These are phyloP conservation scores for Termitomyces sp. DNA, from an alignment of 768 basidiomycete species.

Conservation along the genomic window DNA sequence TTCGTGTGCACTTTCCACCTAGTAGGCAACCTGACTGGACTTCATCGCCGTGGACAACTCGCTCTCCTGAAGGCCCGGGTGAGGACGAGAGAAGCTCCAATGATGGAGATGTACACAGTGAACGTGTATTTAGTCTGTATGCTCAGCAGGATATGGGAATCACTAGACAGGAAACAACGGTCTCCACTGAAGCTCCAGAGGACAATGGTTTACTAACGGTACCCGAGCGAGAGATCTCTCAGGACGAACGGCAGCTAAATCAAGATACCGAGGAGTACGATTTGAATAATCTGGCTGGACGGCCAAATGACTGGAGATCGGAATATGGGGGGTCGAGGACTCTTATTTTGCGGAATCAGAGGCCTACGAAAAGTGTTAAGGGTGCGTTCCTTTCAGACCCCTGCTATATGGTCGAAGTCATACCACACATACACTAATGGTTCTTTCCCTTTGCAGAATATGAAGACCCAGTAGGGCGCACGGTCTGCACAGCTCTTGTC, in stretches of 20 bases:
- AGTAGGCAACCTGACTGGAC: not conserved
- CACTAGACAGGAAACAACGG: not conserved
- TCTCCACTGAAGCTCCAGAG: not conserved
- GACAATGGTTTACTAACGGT: no score
- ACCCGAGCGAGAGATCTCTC: not conserved
- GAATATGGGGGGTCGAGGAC: not conserved
- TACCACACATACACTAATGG: not conserved
- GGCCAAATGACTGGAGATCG: not conserved
- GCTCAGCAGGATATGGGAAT: not conserved
- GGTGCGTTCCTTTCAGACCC: not conserved
- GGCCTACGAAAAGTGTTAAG: not conserved
- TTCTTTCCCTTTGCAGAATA: not conserved
- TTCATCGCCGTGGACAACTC: not conserved
- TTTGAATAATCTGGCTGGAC: not conserved
- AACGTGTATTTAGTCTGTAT: not conserved
- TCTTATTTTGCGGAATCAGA: not conserved
- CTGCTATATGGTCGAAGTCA: not conserved
- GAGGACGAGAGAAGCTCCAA: not conserved
- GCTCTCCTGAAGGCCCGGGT: not conserved
- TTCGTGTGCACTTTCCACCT: not conserved
- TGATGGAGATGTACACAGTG: not conserved
- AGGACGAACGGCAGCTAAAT: not conserved
- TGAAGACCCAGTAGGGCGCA: not conserved
- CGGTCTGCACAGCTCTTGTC: not conserved
- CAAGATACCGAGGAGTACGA: not conserved